phyloP scores from a whole-genome alignment of 2,329 filamentous ascomycete species.

The Elsinoe fawcettii region DNA sequence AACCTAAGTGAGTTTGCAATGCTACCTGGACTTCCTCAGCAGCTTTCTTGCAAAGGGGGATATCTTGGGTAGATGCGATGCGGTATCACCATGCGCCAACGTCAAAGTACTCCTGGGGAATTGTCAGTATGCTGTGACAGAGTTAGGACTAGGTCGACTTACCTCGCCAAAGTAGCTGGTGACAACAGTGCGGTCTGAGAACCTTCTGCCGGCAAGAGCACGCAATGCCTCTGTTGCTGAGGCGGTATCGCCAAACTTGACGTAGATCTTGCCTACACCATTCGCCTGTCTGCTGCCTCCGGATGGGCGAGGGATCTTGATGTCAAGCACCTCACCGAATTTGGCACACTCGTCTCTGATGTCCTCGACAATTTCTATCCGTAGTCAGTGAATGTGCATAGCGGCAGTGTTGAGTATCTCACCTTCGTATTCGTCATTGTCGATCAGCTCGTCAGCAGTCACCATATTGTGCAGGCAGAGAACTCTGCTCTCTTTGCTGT shows the following conservation, averaged over 20 bases:
- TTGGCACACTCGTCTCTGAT: slow-evolving; percentile 89
- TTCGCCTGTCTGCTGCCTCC: slow-evolving; percentile 75
- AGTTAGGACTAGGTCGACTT: slow-evolving; percentile 26
- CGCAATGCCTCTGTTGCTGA: slow-evolving; percentile 76
- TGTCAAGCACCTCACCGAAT: slow-evolving; percentile 73
- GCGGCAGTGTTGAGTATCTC: slow-evolving; percentile 27
- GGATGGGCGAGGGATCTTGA: slow-evolving; percentile 85
- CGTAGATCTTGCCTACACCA: slow-evolving; percentile 94
- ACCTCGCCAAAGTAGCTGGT: slow-evolving; percentile 95
- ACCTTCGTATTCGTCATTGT: slow-evolving; percentile 94
- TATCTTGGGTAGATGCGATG: slow-evolving; percentile 1
- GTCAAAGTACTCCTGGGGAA: slow-evolving; percentile 77
- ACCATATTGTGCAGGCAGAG: slow-evolving; percentile 98
- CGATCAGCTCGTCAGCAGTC: slow-evolving; percentile 86
- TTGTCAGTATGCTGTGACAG: slow-evolving; percentile 29
- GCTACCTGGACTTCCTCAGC: slow-evolving; percentile 15
- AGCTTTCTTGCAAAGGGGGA: slow-evolving; percentile 2
- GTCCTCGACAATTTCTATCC: slow-evolving; percentile 87
- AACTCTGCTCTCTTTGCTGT: slow-evolving; percentile 73
- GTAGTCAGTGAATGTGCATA: slow-evolving; percentile 2
- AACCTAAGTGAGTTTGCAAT: slow-evolving; percentile 10
- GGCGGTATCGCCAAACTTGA: slow-evolving; percentile 78
- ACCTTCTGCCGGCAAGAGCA: slow-evolving; percentile 89
- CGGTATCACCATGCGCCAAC: slow-evolving; percentile 65
- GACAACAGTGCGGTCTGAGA: slow-evolving; percentile 91